Evolutionary conservation across 2,329 filamentous ascomycete species (phyloP).

Genomic region (Claviceps fusiformis): DNA sequence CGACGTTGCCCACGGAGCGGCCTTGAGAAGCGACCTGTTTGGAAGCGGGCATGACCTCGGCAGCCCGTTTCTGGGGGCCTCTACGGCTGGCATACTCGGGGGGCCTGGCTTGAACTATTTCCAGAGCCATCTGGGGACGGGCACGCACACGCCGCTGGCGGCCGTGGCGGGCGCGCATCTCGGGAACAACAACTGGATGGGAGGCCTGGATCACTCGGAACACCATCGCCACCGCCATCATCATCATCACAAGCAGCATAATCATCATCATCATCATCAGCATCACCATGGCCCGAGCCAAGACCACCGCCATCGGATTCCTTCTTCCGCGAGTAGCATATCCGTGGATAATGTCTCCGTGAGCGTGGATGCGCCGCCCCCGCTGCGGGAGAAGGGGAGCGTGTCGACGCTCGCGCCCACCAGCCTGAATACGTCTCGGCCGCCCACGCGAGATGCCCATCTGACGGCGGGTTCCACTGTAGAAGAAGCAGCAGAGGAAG

Average conservation of each 20-base stretch:
- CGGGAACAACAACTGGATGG: slow-evolving; percentile 23
- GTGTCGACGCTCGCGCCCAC: slow-evolving; percentile 49
- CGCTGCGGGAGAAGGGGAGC: slow-evolving; percentile 44
- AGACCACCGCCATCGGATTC: slow-evolving; percentile 21
- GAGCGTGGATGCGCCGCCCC: slow-evolving; percentile 17
- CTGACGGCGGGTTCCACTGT: slow-evolving; percentile 24
- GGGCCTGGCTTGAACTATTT: slow-evolving; percentile 73
- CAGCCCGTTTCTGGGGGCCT: slow-evolving; percentile 43
- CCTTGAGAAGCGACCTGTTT: slow-evolving; percentile 19
- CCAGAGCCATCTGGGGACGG: slow-evolving; percentile 63
- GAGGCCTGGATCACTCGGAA: slow-evolving; percentile 9
- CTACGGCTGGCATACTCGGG: slow-evolving; percentile 52
- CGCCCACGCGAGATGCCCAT: slow-evolving; percentile 40
- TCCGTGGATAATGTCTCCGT: slow-evolving; percentile 28
- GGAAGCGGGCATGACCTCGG: slow-evolving; percentile 28
- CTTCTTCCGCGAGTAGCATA: slow-evolving; percentile 32
- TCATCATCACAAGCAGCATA: not conserved
- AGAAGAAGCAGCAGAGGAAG: slow-evolving; percentile 24
- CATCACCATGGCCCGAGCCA: not conserved
- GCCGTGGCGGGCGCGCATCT: slow-evolving; percentile 57
- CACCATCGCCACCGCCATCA: slow-evolving; percentile 6
- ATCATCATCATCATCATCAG: not conserved
- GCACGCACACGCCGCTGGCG: slow-evolving; percentile 65
- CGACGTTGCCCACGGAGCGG: slow-evolving; percentile 16
- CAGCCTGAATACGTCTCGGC: slow-evolving; percentile 37